These are phyloP conservation scores for Puccinellia tenuiflora DNA, from an alignment of 176 grass and related monocot genomes.

Conservation along the genomic window DNA sequence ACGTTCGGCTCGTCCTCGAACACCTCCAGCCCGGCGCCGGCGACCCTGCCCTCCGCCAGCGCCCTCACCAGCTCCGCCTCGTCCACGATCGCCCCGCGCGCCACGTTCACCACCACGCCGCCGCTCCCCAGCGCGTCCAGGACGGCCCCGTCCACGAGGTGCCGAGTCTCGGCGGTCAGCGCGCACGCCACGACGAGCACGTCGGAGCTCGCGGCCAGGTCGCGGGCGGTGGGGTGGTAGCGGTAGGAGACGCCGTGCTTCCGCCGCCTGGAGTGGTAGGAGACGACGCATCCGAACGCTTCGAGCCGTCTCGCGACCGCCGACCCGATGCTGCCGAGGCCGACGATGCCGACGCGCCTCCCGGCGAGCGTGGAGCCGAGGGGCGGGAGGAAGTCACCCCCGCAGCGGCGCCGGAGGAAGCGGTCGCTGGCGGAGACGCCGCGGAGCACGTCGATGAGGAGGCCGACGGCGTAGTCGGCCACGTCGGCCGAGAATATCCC, in stretches of 20 bases:
- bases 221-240: too few relatives aligned
- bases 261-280: conserved; percentile 1
- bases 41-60: conserved; percentile 30
- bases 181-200: not conserved
- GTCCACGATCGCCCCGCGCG: conserved; percentile 27
- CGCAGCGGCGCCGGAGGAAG: too few relatives aligned
- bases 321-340: not conserved
- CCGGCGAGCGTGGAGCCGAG: too few relatives aligned
- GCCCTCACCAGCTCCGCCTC: conserved; percentile 35
- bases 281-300: conserved; percentile 31
- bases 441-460: conserved; percentile 26
- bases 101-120: conserved; percentile 41
- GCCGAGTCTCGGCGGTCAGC: conserved; percentile 28
- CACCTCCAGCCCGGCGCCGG: conserved; percentile 40
- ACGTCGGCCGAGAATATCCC: conserved; percentile 12
- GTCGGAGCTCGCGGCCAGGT: too few relatives aligned
- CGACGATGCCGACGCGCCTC: too few relatives aligned
- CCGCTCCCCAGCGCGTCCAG: conserved; percentile 32
- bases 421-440: too few relatives aligned
- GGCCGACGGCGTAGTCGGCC: conserved; percentile 33
- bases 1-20: conserved; percentile 29
- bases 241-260: not conserved
- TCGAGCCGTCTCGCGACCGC: conserved; percentile 24
- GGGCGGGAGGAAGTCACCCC: too few relatives aligned
- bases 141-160: conserved; percentile 30